Conservation (phyloP, 2,329 filamentous ascomycete genomes). For the Tolypocladium album region DNA sequence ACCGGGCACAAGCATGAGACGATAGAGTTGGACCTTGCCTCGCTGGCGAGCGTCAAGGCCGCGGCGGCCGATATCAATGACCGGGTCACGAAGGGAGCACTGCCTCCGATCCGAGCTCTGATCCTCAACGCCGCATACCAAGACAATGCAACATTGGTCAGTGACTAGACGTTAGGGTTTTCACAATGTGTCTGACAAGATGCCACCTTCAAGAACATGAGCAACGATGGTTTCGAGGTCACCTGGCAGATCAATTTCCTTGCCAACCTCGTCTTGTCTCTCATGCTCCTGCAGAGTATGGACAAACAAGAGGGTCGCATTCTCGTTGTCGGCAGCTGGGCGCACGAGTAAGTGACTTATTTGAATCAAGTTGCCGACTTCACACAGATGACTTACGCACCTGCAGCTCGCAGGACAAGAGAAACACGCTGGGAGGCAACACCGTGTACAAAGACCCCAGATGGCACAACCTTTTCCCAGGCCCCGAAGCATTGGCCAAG, state of each 20-base stretch:
- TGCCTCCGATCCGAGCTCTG: constrained; percentile 27
- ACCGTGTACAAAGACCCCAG: constrained; percentile 12
- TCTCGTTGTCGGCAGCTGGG: constrained; percentile 19
- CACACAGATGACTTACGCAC: not conserved
- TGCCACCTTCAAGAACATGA: constrained; percentile 11
- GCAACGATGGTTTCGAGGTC: constrained; percentile 18
- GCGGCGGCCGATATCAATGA: constrained; percentile 16
- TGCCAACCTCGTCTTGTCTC: constrained; percentile 16
- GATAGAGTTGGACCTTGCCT: constrained; percentile 19
- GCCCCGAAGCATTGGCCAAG: constrained; percentile 18
- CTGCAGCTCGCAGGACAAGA: constrained; percentile 15
- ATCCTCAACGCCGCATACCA: constrained; percentile 24
- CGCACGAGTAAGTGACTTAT: constrained; percentile 19
- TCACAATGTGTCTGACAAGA: not conserved
- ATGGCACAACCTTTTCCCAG: constrained; percentile 16
- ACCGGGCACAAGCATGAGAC: constrained; percentile 18
- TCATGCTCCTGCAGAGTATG: constrained; percentile 21
- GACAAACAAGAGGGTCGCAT: constrained; percentile 16
- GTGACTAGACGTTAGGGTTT: not conserved
- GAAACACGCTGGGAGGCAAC: constrained; percentile 10
- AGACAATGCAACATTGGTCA: constrained; percentile 13
- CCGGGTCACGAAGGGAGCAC: constrained; percentile 15
- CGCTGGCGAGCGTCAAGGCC: constrained; percentile 15
- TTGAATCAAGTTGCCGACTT: not conserved
- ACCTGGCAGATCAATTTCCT: constrained; percentile 23